Percentiles rank a stretch among this genome's conserved stretches.
These are phyloP conservation scores for Yamadazyma dendronema DNA, from an alignment of 1,139 yeast genomes.

Conservation along the genomic window DNA sequence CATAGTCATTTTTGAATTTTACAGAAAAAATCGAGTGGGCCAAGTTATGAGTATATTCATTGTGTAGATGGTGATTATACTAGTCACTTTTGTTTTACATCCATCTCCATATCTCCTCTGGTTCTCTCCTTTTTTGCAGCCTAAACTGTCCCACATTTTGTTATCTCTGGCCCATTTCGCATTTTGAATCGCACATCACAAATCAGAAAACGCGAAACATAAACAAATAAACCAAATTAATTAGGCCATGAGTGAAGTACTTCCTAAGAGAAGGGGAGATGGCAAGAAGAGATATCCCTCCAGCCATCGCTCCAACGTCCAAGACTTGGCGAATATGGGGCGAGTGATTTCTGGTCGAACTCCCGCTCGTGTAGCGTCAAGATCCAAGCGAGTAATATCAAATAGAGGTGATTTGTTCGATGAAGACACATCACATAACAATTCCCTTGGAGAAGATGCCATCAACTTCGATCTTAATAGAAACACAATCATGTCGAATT, in stretches of 20 bases:
- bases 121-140: background rate
- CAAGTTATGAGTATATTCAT: too few species aligned
- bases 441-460: conserved; percentile 39
- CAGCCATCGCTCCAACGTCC: conserved; percentile 16
- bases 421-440: conserved; percentile 16
- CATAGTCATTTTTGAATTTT: too few species aligned
- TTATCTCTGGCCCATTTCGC: too few species aligned
- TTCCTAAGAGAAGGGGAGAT: conserved; percentile 25
- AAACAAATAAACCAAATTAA: background rate
- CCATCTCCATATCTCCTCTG: too few species aligned
- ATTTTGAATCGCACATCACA: too few species aligned
- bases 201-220: background rate
- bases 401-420: conserved; percentile 23
- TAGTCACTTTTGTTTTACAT: too few species aligned
- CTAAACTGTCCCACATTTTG: too few species aligned
- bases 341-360: conserved; percentile 28
- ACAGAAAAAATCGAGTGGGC: too few species aligned
- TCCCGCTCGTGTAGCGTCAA: conserved; percentile 20
- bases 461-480: conserved; percentile 46
- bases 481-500: conserved; percentile 54
- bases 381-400: conserved; percentile 19
- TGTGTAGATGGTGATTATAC: too few species aligned
- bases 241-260: conserved; percentile 8
- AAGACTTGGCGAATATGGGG: conserved; percentile 23
- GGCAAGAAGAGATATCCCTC: conserved; percentile 13